Base-by-base conservation (phyloP, 176 grass and related monocot genomes). In the Bothriochloa decipiens region DNA sequence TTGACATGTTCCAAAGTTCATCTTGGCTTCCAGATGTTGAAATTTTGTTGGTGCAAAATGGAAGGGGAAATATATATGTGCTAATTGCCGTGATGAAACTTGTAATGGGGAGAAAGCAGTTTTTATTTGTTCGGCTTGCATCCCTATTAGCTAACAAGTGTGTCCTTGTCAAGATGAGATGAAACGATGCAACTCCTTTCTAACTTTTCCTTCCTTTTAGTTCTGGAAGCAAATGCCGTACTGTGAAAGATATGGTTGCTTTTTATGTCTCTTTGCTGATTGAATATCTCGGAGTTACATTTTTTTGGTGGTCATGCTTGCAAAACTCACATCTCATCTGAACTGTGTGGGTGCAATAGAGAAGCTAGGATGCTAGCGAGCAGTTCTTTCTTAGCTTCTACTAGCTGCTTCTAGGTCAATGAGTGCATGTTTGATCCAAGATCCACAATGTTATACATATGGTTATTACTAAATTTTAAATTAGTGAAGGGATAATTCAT, bases 141-240 rank as follows among this genome's bases (percentile, higher is more conserved):
- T 87, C 75, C 80, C 88, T 86, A 75, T 75, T 40, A 82, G 43
- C 33, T 39, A 82, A 23, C 33, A 64, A 47, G 75, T 47, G 68
- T 45, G 84, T 86, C 88, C 74, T 70, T 87, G 49, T 87, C 89
- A 11, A 87, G 84, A 87, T 83, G 70, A 90, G 75, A 90, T 79
- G 80, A 86, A 79, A 57, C 46, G 79, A 80, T 63, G 61, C 3
- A 62, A 90, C 75, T 62, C 75, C 42, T 68, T 58, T 53, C 43
- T 52, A 49, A 39, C 81, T 74, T 75, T 70, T 45, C 40, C 25
- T 78, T 79, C 26, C 88, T 46, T 78, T 70, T 18, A 17, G 68
- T 35, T 83, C 36, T 79, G 68, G 68, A 69, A 80, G 40, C 32
- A 70, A 65, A 74, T 52, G 81, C 68, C 61, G 80, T 83, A 86